Conservation (phyloP, 805 yeast species). For the Komagataella mondaviorum region DNA sequence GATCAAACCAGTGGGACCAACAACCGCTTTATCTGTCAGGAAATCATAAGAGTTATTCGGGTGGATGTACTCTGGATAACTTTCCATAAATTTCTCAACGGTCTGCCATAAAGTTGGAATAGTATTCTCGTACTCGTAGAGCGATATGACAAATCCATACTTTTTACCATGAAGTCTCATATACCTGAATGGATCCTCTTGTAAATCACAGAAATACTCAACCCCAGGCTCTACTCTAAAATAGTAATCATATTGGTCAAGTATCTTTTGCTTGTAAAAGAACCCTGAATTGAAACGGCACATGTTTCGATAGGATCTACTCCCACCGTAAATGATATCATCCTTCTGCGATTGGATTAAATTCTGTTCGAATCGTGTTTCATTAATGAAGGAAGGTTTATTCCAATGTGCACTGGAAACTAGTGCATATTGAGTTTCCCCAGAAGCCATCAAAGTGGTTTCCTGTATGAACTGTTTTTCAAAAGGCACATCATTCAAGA, state of each 20-base stretch:
- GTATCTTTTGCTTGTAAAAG: constrained; percentile 67
- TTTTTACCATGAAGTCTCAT: constrained; percentile 66
- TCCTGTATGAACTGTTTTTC: constrained; percentile 46
- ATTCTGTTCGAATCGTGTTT: constrained; percentile 32
- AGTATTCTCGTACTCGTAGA: constrained; percentile 75
- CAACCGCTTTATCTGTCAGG: constrained; percentile 38
- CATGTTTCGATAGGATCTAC: constrained; percentile 77
- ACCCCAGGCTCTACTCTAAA: constrained; percentile 95
- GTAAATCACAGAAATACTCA: constrained; percentile 76
- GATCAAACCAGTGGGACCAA: constrained; percentile 27
- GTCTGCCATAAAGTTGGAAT: constrained; percentile 77
- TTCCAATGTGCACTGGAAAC: constrained; percentile 68
- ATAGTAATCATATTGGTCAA: constrained; percentile 71
- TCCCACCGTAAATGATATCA: constrained; percentile 50
- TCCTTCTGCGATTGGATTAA: constrained; percentile 28
- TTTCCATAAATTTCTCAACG: constrained; percentile 46
- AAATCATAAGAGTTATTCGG: constrained; percentile 47
- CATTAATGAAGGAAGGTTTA: constrained; percentile 59
- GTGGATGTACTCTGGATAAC: constrained; percentile 50
- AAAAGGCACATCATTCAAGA: constrained; percentile 64
- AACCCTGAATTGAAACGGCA: constrained; percentile 89
- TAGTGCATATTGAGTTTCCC: constrained; percentile 52
- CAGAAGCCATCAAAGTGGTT: constrained; percentile 49
- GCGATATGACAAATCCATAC: constrained; percentile 78
- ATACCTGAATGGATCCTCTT: constrained; percentile 75